phyloP scores from a whole-genome alignment of 2,329 filamentous ascomycete species.

The Botrytis byssoidea region DNA sequence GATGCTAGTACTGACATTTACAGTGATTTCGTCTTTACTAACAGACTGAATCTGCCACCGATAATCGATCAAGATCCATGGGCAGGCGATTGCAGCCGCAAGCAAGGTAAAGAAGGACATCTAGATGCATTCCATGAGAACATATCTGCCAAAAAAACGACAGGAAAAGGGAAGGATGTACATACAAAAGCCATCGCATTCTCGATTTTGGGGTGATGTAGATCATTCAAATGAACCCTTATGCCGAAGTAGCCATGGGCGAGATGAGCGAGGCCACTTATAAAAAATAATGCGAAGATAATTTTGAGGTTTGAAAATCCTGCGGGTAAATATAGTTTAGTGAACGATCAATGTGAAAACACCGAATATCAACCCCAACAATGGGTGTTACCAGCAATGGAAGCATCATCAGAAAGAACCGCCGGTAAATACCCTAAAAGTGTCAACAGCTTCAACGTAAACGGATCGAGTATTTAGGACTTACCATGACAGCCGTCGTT shows the following conservation, averaged over 20 bases:
- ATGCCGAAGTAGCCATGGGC: neutral
- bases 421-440: neutral
- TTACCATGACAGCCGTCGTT: neutral
- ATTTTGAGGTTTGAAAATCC: neutral
- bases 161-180: neutral
- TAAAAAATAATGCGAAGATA: neutral
- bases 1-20: neutral
- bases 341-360: neutral
- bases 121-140: neutral
- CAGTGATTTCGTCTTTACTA: neutral
- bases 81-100: neutral
- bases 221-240: neutral
- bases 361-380: neutral
- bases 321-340: neutral
- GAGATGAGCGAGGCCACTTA: neutral
- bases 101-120: neutral
- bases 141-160: rapidly evolving
- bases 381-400: neutral
- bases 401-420: neutral
- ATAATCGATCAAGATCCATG: neutral
- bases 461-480: neutral
- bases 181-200: neutral
- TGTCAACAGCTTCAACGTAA: neutral
- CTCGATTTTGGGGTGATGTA: neutral
- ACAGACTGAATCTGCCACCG: neutral